A percentile compares a stretch with the other conserved stretches of the same genome.
Conservation (phyloP, 805 yeast species). For the Wickerhamomyces queroliae region DNA sequence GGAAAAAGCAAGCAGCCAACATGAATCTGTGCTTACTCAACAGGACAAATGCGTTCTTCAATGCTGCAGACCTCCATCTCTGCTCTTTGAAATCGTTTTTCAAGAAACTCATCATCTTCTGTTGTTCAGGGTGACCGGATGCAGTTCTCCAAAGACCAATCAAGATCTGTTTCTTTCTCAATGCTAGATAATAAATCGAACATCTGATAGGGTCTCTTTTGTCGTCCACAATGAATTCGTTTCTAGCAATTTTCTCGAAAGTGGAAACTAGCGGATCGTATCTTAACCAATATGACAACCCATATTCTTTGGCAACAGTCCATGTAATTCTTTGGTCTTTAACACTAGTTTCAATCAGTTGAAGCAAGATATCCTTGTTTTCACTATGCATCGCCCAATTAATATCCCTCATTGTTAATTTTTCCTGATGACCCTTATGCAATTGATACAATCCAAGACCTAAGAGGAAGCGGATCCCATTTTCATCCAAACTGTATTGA, state of each 20-base stretch:
- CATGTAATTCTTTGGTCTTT: conserved; percentile 45
- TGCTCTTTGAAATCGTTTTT: conserved; percentile 66
- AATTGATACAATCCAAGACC: conserved; percentile 65
- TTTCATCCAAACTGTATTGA: conserved; percentile 29
- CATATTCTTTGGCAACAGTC: conserved; percentile 52
- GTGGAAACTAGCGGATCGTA: conserved; percentile 38
- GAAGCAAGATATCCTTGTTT: conserved; percentile 61
- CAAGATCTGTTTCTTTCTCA: conserved; percentile 70
- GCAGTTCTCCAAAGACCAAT: conserved; percentile 81
- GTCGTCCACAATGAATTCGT: conserved; percentile 53
- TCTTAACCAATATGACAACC: conserved; percentile 68
- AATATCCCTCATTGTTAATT: conserved; percentile 72
- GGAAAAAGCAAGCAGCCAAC: conserved; percentile 87
- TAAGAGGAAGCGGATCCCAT: conserved; percentile 66
- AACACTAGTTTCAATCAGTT: conserved; percentile 38
- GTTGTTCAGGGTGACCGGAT: conserved; percentile 71
- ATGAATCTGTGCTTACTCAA: conserved; percentile 80
- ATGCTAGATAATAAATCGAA: conserved; percentile 71
- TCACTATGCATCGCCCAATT: conserved; percentile 85
- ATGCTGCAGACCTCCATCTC: conserved; percentile 85
- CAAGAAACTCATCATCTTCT: conserved; percentile 74
- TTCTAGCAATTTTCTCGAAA: conserved; percentile 67
- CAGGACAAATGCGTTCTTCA: conserved; percentile 87
- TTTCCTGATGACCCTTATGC: conserved; percentile 42
- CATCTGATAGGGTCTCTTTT: conserved; percentile 69